Base-by-base conservation (phyloP, 2,329 filamentous ascomycete genomes). In the Alternaria panax region DNA sequence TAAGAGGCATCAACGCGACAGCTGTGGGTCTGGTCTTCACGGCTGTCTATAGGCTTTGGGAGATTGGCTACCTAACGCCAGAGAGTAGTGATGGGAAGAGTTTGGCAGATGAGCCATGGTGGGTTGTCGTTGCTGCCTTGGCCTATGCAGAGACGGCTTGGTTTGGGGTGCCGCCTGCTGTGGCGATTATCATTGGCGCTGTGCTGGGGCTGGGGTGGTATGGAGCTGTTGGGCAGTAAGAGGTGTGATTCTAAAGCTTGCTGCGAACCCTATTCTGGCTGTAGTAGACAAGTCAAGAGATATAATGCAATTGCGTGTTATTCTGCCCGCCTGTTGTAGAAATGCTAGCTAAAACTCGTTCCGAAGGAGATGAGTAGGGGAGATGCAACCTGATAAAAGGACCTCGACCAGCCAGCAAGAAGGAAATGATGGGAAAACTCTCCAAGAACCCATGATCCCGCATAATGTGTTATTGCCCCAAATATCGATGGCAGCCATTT, bases 21-120 rank as follows among this genome's bases (percentile, higher is more conserved):
- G 80, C 79, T 25, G 79, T 81, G 7, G 80, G 80, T 0, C 54
- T 82, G 30, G 78, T 82, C 0, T 81, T 79, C 51, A 81, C 80
- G 1, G 80, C 80, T 12, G 79, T 82, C 22, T 82, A 81, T 46
- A 62, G 79, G 7, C 70, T 82, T 2, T 81, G 80, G 75, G 75
- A 80, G 61, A 80, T 81, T 60, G 80, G 80, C 1, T 81, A 80
- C 62, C 42, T 81, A 40, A 79, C 78, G 22, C 71, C 74, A 5
- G 71, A 79, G 20, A 66, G 66, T 7, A 74, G 64, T 22, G 60
- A 69, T 46, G 79, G 80, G 6, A 72, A 67, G 40, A 76, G 72
- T 58, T 62, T 82, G 53, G 78, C 74, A 2, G 46, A 62, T 4
- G 79, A 82, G 66, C 78, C 80, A 2, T 82, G 76, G 79, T 82